A percentile compares a stretch with the other conserved stretches of the same genome.
phyloP scores from a whole-genome alignment of 164 flowering plant genomes.

The Litsea cubeba region DNA sequence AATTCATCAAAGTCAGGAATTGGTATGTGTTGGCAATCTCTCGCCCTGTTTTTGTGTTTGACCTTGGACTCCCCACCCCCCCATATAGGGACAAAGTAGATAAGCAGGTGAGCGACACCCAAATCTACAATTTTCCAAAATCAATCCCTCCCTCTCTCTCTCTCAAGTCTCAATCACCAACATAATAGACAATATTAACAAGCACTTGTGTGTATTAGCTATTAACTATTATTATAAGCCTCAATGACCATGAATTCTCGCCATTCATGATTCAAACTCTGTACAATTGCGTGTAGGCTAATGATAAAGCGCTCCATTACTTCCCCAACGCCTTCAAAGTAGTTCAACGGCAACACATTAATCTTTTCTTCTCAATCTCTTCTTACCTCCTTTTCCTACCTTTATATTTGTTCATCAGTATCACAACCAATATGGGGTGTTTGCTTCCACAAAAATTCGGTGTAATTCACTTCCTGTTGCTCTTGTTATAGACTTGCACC shows the following conservation, averaged over 20 bases:
- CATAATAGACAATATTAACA: neutral
- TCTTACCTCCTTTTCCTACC: neutral
- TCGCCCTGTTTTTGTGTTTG: neutral
- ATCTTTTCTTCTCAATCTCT: neutral
- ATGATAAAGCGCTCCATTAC: neutral
- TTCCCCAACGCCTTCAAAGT: constrained; percentile 17
- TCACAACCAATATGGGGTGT: neutral
- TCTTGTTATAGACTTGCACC: constrained; percentile 16
- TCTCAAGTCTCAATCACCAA: neutral
- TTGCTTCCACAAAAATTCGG: neutral
- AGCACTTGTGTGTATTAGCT: neutral
- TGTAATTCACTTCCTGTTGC: neutral
- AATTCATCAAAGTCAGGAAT: too few species aligned
- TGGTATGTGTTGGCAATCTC: too few species aligned
- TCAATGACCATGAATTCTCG: neutral
- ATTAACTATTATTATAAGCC: neutral
- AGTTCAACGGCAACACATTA: constrained; percentile 35
- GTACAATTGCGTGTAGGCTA: constrained; percentile 1
- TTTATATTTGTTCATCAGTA: neutral
- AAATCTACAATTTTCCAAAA: neutral
- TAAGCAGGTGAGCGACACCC: constrained; percentile 7
- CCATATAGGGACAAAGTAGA: neutral
- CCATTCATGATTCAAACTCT: constrained; percentile 2
- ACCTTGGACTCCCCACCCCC: neutral
- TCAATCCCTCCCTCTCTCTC: constrained; percentile 1